These are phyloP conservation scores for Borealophlyctis nickersoniae DNA, from an alignment of 192 early-diverging fungal genomes.

Conservation along the genomic window DNA sequence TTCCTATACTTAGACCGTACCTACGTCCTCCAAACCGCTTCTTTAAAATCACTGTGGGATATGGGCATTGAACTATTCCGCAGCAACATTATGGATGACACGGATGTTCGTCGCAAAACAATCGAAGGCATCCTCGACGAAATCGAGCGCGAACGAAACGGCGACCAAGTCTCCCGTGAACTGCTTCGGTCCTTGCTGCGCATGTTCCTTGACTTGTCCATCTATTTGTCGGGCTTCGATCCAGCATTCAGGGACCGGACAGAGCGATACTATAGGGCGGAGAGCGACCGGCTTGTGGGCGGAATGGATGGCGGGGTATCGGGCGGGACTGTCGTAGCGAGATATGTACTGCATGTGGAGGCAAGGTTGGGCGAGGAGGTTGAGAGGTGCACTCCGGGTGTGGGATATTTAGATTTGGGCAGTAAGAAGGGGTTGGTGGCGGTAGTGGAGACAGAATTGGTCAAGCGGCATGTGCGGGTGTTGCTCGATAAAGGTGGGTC, in stretches of 20 bases:
- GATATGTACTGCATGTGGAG: slow-evolving; percentile 73
- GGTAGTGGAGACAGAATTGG: slow-evolving; percentile 63
- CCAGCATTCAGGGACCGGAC: slow-evolving; percentile 64
- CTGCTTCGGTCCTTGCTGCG: slow-evolving; percentile 58
- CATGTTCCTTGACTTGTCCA: slow-evolving; percentile 74
- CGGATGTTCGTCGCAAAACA: slow-evolving; percentile 2
- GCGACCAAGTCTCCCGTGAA: slow-evolving; percentile 52
- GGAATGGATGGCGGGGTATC: slow-evolving; percentile 27
- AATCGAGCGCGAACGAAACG: slow-evolving; percentile 63
- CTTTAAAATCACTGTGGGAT: slow-evolving; percentile 75
- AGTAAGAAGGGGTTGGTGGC: slow-evolving; percentile 62
- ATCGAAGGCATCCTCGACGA: slow-evolving; percentile 60
- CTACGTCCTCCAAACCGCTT: slow-evolving; percentile 72
- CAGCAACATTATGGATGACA: slow-evolving; percentile 43
- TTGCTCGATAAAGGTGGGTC: slow-evolving; percentile 62
- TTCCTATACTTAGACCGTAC: slow-evolving; percentile 93
- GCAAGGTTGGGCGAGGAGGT: slow-evolving; percentile 70
- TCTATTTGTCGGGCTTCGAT: slow-evolving; percentile 75
- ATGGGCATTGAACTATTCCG: slow-evolving; percentile 86
- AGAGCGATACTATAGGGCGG: slow-evolving; percentile 67
- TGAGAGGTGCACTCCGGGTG: slow-evolving; percentile 42
- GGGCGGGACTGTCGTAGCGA: slow-evolving; percentile 44
- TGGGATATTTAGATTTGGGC: slow-evolving; percentile 68
- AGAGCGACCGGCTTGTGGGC: slow-evolving; percentile 62
- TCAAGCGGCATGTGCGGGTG: slow-evolving; percentile 64